These are phyloP conservation scores for Triglochin maritima DNA, from an alignment of 106 monocot genomes.

Conservation along the genomic window DNA sequence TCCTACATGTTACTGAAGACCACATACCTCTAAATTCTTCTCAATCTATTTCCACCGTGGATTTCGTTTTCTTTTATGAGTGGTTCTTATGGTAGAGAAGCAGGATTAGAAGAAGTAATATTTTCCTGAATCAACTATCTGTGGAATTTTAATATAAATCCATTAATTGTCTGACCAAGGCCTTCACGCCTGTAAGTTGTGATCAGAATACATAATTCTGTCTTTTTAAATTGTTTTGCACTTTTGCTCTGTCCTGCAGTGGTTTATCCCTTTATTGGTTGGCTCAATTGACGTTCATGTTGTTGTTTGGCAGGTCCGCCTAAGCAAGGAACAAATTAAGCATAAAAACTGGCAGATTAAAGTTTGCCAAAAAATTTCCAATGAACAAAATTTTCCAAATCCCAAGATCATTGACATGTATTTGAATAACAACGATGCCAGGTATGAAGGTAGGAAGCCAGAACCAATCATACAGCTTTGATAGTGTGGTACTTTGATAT, in stretches of 20 bases:
- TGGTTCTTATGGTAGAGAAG: background rate
- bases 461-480: too few relatives aligned
- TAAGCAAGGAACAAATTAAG: constrained; percentile 49
- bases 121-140: background rate
- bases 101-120: background rate
- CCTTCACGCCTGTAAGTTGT: background rate
- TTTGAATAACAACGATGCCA: constrained; percentile 38
- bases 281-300: too few relatives aligned
- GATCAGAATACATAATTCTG: background rate
- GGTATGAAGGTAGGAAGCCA: constrained; percentile 1
- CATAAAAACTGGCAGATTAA: constrained; percentile 77
- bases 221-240: background rate
- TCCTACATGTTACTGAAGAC: background rate
- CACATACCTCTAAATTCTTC: background rate
- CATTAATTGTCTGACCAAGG: too few relatives aligned
- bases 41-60: background rate
- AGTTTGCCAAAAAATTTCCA: constrained; percentile 60
- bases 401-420: constrained; percentile 71
- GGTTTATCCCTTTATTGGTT: too few relatives aligned
- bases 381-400: constrained; percentile 69
- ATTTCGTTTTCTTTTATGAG: background rate
- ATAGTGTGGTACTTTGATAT: background rate
- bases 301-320: constrained; percentile 33
- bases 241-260: background rate
- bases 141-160: background rate